Percentiles rank a stretch among this genome's conserved stretches.
phyloP scores from a whole-genome alignment of 73 alveolate genomes.

The Urostyla sp. region DNA sequence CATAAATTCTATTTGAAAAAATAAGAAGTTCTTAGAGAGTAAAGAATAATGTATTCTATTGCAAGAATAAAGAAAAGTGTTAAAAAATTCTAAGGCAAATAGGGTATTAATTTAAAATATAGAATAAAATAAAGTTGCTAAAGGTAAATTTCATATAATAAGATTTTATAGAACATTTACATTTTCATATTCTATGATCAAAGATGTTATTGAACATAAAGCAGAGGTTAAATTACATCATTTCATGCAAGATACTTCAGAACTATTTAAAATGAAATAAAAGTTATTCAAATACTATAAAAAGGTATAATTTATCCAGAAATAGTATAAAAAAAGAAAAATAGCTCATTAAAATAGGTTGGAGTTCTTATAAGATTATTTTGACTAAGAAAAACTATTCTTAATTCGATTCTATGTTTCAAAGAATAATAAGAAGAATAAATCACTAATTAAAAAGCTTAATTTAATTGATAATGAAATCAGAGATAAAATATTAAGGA shows the following conservation, averaged over 20 bases:
- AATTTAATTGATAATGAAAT: constrained; percentile 7
- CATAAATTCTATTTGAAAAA: not conserved
- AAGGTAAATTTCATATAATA: not conserved
- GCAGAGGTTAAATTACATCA: not conserved
- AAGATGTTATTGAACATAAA: constrained; percentile 10
- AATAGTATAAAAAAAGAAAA: constrained; percentile 12
- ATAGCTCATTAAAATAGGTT: not conserved
- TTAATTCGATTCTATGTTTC: constrained; percentile 1
- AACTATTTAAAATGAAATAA: constrained; percentile 6
- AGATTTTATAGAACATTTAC: not conserved
- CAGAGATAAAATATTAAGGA: constrained; percentile 1
- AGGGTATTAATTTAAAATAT: not conserved
- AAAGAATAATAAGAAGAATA: constrained; percentile 6
- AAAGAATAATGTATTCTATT: not conserved
- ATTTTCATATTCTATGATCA: not conserved
- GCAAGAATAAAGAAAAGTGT: not conserved
- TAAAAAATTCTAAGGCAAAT: not conserved
- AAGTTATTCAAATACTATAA: not conserved
- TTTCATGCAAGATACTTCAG: constrained; percentile 13
- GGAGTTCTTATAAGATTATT: constrained; percentile 1
- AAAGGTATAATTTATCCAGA: constrained; percentile 1
- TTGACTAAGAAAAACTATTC: constrained; percentile 23
- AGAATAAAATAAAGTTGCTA: not conserved
- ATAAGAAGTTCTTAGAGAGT: not conserved
- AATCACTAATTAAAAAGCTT: constrained; percentile 3